Percentiles rank a stretch among this genome's conserved stretches.
Conservation (phyloP, 495 filamentous ascomycete species). For the Cenococcum geophilum region DNA sequence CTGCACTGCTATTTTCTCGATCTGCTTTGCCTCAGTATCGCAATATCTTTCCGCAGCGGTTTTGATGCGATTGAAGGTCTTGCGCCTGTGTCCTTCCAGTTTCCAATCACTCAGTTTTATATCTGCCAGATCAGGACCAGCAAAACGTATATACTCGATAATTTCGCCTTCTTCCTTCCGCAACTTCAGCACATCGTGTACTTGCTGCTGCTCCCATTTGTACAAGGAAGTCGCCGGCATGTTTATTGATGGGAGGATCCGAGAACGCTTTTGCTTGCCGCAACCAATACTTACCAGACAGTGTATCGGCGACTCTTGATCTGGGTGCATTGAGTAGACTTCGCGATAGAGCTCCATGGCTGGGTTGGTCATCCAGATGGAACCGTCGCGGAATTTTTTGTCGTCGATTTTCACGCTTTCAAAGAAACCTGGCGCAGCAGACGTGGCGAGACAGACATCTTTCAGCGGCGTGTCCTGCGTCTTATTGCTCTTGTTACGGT, state of each 20-base stretch:
- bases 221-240: neutral
- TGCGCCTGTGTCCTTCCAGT: neutral
- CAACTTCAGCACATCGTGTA: neutral
- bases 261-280: neutral
- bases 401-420: neutral
- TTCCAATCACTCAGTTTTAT: neutral
- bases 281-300: constrained; percentile 1
- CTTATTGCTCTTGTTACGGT: neutral
- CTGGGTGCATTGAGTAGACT: neutral
- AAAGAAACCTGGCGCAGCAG: neutral
- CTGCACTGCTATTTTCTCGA: neutral
- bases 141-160: neutral
- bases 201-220: constrained; percentile 4
- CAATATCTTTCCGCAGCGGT: neutral
- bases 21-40: neutral
- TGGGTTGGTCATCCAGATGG: constrained; percentile 5
- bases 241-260: neutral
- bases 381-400: constrained; percentile 3
- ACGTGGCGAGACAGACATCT: neutral
- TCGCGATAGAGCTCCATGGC: constrained; percentile 2
- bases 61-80: neutral
- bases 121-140: neutral
- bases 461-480: neutral
- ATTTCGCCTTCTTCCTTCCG: neutral
- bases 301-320: neutral